Conservation (phyloP, 2,329 filamentous ascomycete species). For the Geosmithia morbida region DNA sequence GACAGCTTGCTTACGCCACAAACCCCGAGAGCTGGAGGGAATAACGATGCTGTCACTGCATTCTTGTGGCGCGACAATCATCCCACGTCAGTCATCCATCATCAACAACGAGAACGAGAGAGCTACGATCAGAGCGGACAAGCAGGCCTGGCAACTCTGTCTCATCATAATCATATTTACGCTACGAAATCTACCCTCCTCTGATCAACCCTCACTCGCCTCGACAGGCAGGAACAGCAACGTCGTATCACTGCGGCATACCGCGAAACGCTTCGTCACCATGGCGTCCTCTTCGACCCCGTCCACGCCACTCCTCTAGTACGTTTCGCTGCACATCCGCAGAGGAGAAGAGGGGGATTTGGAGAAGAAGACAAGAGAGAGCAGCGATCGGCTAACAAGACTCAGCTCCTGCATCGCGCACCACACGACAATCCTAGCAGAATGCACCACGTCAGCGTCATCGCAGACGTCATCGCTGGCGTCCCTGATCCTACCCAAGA, state of each 20-base stretch:
- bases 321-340: constrained; percentile 17
- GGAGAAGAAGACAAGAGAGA: neutral
- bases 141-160: too few relatives aligned
- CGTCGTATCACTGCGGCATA: neutral
- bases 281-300: constrained; percentile 62
- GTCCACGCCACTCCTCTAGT: constrained; percentile 61
- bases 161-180: too few relatives aligned
- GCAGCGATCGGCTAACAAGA: constrained; percentile 4
- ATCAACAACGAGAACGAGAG: too few relatives aligned
- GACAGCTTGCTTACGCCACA: too few relatives aligned
- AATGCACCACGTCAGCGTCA: constrained; percentile 78
- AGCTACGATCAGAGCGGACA: too few relatives aligned
- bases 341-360: neutral
- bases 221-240: too few relatives aligned
- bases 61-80: too few relatives aligned
- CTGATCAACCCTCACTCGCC: too few relatives aligned
- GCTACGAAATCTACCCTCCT: too few relatives aligned
- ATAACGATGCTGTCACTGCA: too few relatives aligned
- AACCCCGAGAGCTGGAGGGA: too few relatives aligned
- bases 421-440: constrained; percentile 80
- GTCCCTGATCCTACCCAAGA: constrained; percentile 89
- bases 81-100: too few relatives aligned
- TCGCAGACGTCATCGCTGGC: constrained; percentile 77
- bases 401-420: constrained; percentile 83
- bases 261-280: constrained; percentile 6